phyloP scores from a whole-genome alignment of 2,329 filamentous ascomycete genomes.

The Aaosphaeria arxii region DNA sequence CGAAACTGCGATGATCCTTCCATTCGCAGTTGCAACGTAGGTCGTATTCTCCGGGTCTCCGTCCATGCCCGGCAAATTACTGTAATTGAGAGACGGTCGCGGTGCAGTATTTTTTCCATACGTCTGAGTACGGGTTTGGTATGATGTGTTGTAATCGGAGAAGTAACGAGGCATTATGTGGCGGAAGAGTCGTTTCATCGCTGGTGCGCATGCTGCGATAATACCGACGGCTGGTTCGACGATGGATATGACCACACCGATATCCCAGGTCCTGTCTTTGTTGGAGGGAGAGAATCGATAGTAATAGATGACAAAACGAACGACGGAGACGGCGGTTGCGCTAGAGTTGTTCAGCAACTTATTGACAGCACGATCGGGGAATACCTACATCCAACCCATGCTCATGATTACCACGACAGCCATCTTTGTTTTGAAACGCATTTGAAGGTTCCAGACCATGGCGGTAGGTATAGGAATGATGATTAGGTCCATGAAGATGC shows the following conservation, averaged over 20 bases:
- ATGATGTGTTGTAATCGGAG: conserved; percentile 10
- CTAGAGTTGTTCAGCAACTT: conserved; percentile 6
- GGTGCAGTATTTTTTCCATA: background rate
- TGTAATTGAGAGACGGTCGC: conserved; percentile 3
- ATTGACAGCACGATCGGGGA: background rate
- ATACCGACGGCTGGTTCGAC: conserved; percentile 47
- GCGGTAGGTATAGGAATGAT: conserved; percentile 41
- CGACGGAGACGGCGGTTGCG: conserved; percentile 31
- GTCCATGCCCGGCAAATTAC: conserved; percentile 1
- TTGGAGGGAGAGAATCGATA: conserved; percentile 35
- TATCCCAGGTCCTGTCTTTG: conserved; percentile 30
- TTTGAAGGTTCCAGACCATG: conserved; percentile 44
- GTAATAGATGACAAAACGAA: conserved; percentile 40
- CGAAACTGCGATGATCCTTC: conserved; percentile 1
- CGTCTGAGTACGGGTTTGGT: conserved; percentile 8
- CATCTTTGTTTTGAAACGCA: conserved; percentile 37
- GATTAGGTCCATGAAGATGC: conserved; percentile 39
- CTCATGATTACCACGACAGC: conserved; percentile 32
- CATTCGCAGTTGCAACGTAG: conserved; percentile 4
- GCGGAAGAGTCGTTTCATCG: conserved; percentile 47
- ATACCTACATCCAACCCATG: conserved; percentile 32
- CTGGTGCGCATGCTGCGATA: conserved; percentile 53
- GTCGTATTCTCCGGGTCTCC: conserved; percentile 2
- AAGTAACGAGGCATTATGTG: conserved; percentile 30
- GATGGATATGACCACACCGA: conserved; percentile 36